Base-by-base conservation (phyloP, 2,329 filamentous ascomycete species). In the Phoma sp. region DNA sequence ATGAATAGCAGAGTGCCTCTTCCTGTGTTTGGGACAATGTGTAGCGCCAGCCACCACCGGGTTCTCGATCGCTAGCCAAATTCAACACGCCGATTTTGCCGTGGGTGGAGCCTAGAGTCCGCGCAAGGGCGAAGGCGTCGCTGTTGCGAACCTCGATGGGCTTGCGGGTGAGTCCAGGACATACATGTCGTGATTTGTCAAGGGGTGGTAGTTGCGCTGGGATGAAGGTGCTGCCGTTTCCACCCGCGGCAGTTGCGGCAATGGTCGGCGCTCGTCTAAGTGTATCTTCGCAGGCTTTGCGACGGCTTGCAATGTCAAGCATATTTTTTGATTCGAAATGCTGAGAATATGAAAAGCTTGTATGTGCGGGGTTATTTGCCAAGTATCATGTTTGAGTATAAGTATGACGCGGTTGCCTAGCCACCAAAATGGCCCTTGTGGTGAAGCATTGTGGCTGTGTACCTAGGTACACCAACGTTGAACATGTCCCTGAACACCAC, bases 1-100 rank as follows among this genome's bases (percentile, higher is more conserved):
- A 66, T 3, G 65, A 67, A 15, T 67, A 67, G 24, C 65, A 68
- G 1, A 68, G 35, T 0, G 65, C 64, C 44, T 68, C 65, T 55
- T 68, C 65, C 24, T 68, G 65, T 5, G 64, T 68, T 15, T 19
- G 36, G 0, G 60, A 64, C 1, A 68, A 44, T 0, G 63, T 59
- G 31, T 60, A 67, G 24, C 62, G 63, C 64, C 65, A 68, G 10
- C 65, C 65, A 3, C 64, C 65, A 0, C 61, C 65, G 7, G 62
- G 65, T 39, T 63, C 40, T 35, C 32, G 27, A 21, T 67, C 60
- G 39, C 63, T 66, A 2, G 64, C 64, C 13, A 67, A 48, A 21
- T 68, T 68, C 6, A 67, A 15, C 0, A 68, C 60, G 3, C 64
- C 65, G 2, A 61, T 29, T 40, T 62, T 63, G 36, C 54, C 49